These are phyloP conservation scores for Talaromyces sp. DNA, from an alignment of 2,329 filamentous ascomycete genomes.

Conservation along the genomic window DNA sequence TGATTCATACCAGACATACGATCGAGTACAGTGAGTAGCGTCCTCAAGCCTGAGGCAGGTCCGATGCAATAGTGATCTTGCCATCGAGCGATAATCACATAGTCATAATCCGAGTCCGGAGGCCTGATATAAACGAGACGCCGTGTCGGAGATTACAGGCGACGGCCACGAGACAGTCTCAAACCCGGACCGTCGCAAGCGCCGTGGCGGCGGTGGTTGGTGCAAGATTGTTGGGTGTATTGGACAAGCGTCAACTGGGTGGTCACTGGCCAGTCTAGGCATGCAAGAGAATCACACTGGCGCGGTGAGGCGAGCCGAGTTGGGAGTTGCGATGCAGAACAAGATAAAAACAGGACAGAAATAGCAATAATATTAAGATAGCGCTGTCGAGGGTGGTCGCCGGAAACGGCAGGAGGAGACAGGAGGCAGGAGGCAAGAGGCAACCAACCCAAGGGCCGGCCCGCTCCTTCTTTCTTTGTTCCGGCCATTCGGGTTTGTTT, in stretches of 20 bases:
- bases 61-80: background rate
- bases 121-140: background rate
- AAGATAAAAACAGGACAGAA: conserved; percentile 48
- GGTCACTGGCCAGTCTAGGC: background rate
- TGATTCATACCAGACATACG: background rate
- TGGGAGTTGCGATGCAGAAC: conserved; percentile 35
- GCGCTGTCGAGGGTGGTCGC: conserved; percentile 17
- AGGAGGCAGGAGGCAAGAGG: background rate
- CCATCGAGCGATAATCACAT: background rate
- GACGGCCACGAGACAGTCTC: background rate
- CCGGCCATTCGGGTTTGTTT: background rate
- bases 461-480: background rate
- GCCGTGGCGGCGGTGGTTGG: background rate
- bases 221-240: background rate
- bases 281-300: conserved; percentile 17
- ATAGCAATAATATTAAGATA: no score
- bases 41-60: background rate
- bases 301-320: conserved; percentile 35
- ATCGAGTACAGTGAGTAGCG: background rate
- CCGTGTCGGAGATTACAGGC: background rate
- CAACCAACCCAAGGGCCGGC: background rate
- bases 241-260: background rate
- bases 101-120: background rate
- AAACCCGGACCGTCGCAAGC: background rate
- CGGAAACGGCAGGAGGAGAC: conserved; percentile 12